Conservation (phyloP, 2,329 filamentous ascomycete species). For the Ascochyta rabiei region DNA sequence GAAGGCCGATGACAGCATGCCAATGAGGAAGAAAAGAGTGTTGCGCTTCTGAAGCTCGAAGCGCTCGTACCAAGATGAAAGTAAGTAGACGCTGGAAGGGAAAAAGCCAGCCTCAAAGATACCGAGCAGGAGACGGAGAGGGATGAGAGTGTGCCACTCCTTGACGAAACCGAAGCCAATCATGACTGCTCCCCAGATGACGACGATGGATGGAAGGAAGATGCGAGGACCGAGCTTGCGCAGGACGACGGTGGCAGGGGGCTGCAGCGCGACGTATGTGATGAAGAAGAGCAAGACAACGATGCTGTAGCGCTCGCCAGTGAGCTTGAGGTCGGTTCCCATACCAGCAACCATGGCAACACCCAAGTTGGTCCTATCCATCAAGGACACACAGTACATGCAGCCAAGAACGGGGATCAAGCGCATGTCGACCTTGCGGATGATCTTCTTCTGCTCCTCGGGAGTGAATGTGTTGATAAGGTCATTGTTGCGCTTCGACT, state of each 20-base stretch:
- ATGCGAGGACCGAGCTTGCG: conserved; percentile 31
- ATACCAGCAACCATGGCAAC: conserved; percentile 44
- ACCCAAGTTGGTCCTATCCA: conserved; percentile 50
- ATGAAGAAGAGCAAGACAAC: conserved; percentile 35
- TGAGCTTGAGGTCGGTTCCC: conserved; percentile 38
- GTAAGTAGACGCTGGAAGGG: conserved; percentile 53
- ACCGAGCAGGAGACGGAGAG: conserved; percentile 31
- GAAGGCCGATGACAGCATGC: conserved; percentile 33
- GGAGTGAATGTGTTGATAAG: conserved; percentile 28
- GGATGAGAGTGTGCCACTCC: conserved; percentile 31
- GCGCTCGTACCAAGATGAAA: conserved; percentile 65
- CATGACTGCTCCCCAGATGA: conserved; percentile 34
- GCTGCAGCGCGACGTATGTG: conserved; percentile 32
- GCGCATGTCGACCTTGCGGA: conserved; percentile 44
- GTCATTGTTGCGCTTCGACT: conserved; percentile 20
- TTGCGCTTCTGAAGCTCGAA: conserved; percentile 62
- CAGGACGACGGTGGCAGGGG: conserved; percentile 31
- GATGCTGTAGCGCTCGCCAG: conserved; percentile 31
- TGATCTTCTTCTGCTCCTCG: conserved; percentile 31
- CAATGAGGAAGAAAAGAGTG: conserved; percentile 59
- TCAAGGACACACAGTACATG: conserved; percentile 48
- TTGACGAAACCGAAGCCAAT: conserved; percentile 34
- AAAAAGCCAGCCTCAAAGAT: conserved; percentile 39
- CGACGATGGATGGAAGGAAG: conserved; percentile 27
- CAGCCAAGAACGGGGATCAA: conserved; percentile 50